These are phyloP conservation scores for Abrus precatorius DNA, from an alignment of 306 rosid genomes.

Conservation along the genomic window DNA sequence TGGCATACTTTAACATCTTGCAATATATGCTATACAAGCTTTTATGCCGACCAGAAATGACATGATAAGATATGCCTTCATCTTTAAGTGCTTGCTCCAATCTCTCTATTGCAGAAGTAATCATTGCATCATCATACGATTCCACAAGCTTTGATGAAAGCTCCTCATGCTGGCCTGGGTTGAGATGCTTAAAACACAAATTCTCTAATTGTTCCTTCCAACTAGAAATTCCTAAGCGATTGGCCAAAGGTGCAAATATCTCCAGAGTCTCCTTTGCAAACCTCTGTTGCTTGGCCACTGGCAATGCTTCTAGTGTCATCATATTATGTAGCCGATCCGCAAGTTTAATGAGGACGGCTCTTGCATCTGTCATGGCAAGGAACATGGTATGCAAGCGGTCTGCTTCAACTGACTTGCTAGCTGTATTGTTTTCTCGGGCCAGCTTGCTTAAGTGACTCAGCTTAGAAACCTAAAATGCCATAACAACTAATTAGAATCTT, in stretches of 20 bases:
- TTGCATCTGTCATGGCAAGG: slow-evolving; percentile 98
- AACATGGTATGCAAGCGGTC: slow-evolving; percentile 98
- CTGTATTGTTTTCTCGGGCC: slow-evolving; percentile 90
- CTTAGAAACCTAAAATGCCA: slow-evolving; percentile 80
- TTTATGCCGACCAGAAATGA: slow-evolving; percentile 86
- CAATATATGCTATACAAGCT: slow-evolving; percentile 87
- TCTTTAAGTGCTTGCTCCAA: slow-evolving; percentile 74
- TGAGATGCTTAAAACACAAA: slow-evolving; percentile 87
- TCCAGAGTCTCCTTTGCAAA: slow-evolving; percentile 98
- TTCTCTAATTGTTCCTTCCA: slow-evolving; percentile 96
- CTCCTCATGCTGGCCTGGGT: slow-evolving; percentile 74
- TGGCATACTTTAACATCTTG: slow-evolving; percentile 88
- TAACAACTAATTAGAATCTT: slow-evolving; percentile 43
- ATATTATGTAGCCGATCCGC: slow-evolving; percentile 97
- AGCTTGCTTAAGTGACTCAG: slow-evolving; percentile 95
- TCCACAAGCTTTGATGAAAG: slow-evolving; percentile 82
- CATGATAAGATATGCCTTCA: slow-evolving; percentile 80
- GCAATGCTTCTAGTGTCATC: slow-evolving; percentile 88
- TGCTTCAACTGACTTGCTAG: slow-evolving; percentile 83
- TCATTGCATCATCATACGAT: slow-evolving; percentile 82
- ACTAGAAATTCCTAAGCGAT: slow-evolving; percentile 87
- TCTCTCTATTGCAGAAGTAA: slow-evolving; percentile 71
- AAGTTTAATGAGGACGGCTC: slow-evolving; percentile 94
- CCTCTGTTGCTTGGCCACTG: slow-evolving; percentile 77
- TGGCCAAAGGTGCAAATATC: slow-evolving; percentile 96